Base-by-base conservation (phyloP, 2,329 filamentous ascomycete genomes). In the Tricladium varicosporioides region DNA sequence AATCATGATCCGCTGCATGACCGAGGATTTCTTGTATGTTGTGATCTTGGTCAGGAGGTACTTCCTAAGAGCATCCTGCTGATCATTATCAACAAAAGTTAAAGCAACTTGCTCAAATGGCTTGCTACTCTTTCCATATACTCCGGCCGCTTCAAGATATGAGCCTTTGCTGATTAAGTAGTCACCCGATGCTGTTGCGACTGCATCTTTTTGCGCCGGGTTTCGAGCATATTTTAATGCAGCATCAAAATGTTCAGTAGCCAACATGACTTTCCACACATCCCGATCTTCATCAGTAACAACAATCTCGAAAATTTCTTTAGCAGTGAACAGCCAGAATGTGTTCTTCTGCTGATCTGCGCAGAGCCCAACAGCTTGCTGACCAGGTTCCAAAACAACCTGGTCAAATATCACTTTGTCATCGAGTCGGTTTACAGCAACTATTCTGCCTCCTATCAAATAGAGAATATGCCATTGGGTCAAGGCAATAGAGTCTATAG, bases 61-160 rank as follows among this genome's bases (percentile, higher is more conserved):
- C 68, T 90, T 93, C 48, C 93, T 85, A 62, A 99, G 74, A 1
- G 94, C 93, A 75, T 97, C 93, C 56, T 91, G 88, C 72, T 97
- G 91, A 42, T 87, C 86, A 62, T 89, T 88, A 73, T 97, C 92
- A 63, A 99, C 92, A 67, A 99, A 89, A 1, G 85, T 86, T 36
- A 99, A 78, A 18, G 92, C 92, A 47, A 99, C 93, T 70, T 99
- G 92, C 70, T 99, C 94, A 64, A 99, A 99, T 0, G 91, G 87
- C 75, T 97, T 97, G 70, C 90, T 97, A 74, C 94, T 97, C 72
- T 91, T 91, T 11, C 94, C 94, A 71, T 96, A 97, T 1, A 97
- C 85, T 9, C 85, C 83, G 0, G 95, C 94, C 43, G 94, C 94
- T 71, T 99, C 92, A 53, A 85, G 75, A 71, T 87, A 97, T 53